Percentiles rank a stretch among this genome's conserved stretches.
Conservation (phyloP, 2,329 filamentous ascomycete species). For the Rhynchosporium agropyri region DNA sequence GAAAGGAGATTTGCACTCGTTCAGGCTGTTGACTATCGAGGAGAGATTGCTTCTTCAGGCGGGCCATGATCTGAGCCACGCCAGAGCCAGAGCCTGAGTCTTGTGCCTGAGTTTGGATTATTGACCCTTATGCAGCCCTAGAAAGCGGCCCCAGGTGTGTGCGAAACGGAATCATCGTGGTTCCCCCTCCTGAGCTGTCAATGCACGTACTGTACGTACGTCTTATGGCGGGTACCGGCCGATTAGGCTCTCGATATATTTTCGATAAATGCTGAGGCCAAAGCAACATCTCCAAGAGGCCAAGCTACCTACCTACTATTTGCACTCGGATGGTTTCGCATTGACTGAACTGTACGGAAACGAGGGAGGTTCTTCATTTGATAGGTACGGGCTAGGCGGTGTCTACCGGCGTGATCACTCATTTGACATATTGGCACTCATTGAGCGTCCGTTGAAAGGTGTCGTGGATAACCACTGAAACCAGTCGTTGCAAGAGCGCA, state of each 20-base stretch:
- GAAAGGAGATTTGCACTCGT: constrained; percentile 8
- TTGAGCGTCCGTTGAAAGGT: no score
- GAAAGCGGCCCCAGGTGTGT: constrained; percentile 10
- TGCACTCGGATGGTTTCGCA: constrained; percentile 27
- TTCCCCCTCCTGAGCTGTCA: background rate
- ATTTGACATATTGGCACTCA: no score
- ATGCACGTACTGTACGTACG: constrained; percentile 17
- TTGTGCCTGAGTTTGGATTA: background rate
- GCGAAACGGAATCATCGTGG: constrained; percentile 4
- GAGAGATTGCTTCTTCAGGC: constrained; percentile 4
- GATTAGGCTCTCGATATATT: background rate
- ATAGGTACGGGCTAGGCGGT: background rate
- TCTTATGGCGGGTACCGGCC: constrained; percentile 8
- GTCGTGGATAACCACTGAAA: no score
- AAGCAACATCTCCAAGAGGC: constrained; percentile 17
- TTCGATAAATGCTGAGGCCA: constrained; percentile 9
- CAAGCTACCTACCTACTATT: background rate
- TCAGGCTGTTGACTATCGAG: constrained; percentile 3
- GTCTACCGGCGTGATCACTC: no score
- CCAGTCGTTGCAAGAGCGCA: no score
- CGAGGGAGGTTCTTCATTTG: constrained; percentile 14
- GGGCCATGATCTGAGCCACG: background rate
- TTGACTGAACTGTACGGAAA: constrained; percentile 31
- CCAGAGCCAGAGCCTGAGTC: background rate
- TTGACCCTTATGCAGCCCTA: constrained; percentile 5